Conservation (phyloP, 352 stramenopile species). For the Phytophthora melonis region DNA sequence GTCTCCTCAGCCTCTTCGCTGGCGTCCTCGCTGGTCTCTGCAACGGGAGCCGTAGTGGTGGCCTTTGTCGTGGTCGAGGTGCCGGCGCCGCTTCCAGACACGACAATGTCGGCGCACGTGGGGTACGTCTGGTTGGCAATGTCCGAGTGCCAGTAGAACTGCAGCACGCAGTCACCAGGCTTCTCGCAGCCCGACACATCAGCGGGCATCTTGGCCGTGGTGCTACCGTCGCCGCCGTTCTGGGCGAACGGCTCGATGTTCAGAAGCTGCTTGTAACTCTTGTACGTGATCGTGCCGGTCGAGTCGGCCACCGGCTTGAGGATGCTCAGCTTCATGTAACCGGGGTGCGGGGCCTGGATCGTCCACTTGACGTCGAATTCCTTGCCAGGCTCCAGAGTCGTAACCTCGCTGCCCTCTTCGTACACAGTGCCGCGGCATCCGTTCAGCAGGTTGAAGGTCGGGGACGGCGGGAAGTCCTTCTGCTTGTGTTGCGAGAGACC, state of each 20-base stretch:
- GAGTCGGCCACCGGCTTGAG: conserved; percentile 54
- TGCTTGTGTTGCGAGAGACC: conserved; percentile 40
- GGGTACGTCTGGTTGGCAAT: conserved; percentile 50
- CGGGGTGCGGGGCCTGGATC: conserved; percentile 66
- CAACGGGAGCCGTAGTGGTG: not conserved
- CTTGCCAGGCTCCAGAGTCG: conserved; percentile 31
- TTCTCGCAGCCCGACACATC: conserved; percentile 47
- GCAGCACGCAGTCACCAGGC: conserved; percentile 45
- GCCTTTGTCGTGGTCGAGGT: conserved; percentile 6
- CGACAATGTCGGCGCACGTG: conserved; percentile 49
- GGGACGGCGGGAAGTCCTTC: conserved; percentile 33
- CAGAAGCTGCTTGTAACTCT: conserved; percentile 42
- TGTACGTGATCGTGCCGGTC: conserved; percentile 57
- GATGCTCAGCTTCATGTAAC: conserved; percentile 59
- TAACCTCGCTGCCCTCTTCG: conserved; percentile 42
- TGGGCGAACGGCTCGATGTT: conserved; percentile 54
- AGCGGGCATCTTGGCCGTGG: conserved; percentile 47
- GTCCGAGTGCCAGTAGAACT: conserved; percentile 54
- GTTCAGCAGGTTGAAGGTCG: conserved; percentile 49
- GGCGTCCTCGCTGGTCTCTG: conserved; percentile 1
- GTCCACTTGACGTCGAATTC: conserved; percentile 48
- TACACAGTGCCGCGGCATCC: conserved; percentile 50
- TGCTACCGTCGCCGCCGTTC: conserved; percentile 36
- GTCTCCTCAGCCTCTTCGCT: not conserved
- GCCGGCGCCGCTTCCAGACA: conserved; percentile 31